Evolutionary conservation across 2,329 filamentous ascomycete species (phyloP).

Genomic region (Karstenula rhodostoma): DNA sequence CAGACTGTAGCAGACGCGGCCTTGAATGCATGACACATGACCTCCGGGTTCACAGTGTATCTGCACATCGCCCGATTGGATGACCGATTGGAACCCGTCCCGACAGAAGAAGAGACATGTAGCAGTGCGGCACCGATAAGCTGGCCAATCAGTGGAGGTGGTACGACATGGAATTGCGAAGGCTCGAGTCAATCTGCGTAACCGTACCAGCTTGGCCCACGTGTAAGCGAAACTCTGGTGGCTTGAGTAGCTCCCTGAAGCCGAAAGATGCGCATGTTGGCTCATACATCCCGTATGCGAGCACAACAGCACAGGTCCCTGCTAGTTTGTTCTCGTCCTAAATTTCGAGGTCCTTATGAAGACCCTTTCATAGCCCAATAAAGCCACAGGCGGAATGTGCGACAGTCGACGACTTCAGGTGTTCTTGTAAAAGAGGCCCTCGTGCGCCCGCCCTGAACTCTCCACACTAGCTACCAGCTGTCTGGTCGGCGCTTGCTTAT

Average conservation of each 20-base stretch:
- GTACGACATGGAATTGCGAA: slow-evolving; percentile 29
- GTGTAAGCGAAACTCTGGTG: slow-evolving; percentile 33
- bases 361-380: slow-evolving; percentile 34
- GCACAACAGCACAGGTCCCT: slow-evolving; percentile 26
- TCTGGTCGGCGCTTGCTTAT: slow-evolving; percentile 32
- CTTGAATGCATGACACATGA: slow-evolving; percentile 16
- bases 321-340: slow-evolving; percentile 20
- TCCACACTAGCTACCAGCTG: slow-evolving; percentile 25
- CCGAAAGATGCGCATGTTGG: slow-evolving; percentile 22
- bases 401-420: slow-evolving; percentile 29
- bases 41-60: slow-evolving; percentile 13
- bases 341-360: slow-evolving; percentile 19
- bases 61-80: slow-evolving; percentile 21
- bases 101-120: slow-evolving; percentile 16
- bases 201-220: slow-evolving; percentile 33
- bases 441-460: slow-evolving; percentile 30
- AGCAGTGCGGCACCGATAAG: slow-evolving; percentile 20
- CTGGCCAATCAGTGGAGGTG: slow-evolving; percentile 24
- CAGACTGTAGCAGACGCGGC: slow-evolving; percentile 17
- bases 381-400: slow-evolving; percentile 40
- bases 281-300: slow-evolving; percentile 20
- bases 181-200: slow-evolving; percentile 23
- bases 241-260: slow-evolving; percentile 17
- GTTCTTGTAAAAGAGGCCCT: slow-evolving; percentile 32
- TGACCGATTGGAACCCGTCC: slow-evolving; percentile 19